These are phyloP conservation scores for Heracleum sosnowskyi DNA, from an alignment of 129 eudicot genomes.

Conservation along the genomic window DNA sequence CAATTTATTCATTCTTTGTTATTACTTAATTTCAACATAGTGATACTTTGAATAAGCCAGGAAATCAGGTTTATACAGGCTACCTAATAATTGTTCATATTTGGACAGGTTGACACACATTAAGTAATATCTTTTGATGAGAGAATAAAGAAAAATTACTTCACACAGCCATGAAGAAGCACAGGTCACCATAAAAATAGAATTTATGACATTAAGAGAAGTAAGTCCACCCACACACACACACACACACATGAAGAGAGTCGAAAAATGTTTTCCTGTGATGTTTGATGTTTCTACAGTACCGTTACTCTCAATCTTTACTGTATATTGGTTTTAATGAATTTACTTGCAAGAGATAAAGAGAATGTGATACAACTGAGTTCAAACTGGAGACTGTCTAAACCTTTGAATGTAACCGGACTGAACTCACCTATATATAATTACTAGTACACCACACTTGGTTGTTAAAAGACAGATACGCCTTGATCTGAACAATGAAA, in stretches of 20 bases:
- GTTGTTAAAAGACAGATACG: too few species aligned
- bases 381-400: neutral
- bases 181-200: neutral
- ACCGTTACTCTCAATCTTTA: neutral
- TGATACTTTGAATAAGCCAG: neutral
- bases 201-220: neutral
- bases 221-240: neutral
- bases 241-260: neutral
- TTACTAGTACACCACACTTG: neutral
- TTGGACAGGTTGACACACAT: neutral
- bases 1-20: neutral
- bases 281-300: neutral
- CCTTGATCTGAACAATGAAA: too few species aligned
- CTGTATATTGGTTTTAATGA: neutral
- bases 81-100: neutral
- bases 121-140: neutral
- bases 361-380: neutral
- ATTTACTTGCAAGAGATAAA: neutral
- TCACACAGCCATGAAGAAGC: neutral
- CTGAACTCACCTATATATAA: neutral
- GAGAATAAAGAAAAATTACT: neutral
- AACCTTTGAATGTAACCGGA: neutral
- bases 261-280: neutral
- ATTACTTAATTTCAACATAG: neutral
- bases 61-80: neutral